Base-by-base conservation (phyloP, 2,329 filamentous ascomycete species). In the Hypoxylon sp. region DNA sequence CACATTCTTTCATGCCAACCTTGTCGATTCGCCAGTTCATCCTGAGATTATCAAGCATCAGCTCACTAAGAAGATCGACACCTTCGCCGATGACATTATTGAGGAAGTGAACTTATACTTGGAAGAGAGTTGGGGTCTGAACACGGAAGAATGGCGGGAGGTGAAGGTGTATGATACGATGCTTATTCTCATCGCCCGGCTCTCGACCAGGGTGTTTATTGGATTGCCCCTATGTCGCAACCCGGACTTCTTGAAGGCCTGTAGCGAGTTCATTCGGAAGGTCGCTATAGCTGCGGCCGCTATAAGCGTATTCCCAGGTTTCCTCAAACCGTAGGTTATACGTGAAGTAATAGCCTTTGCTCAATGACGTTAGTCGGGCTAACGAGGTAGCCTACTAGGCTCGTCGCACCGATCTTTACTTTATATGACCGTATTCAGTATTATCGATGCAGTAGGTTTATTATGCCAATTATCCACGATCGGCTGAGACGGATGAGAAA, bases 131-230 rank as follows among this genome's bases (percentile, higher is more conserved):
- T 79, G 77, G 78, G 78, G 78, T 43, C 60, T 52, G 5, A 68
- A 77, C 60, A 69, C 72, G 1, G 72, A 70, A 17, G 72, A 69
- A 9, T 79, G 77, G 78, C 72, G 67, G 21, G 78, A 80, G 43
- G 74, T 80, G 7, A 72, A 68, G 9, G 67, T 79, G 2, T 79
- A 79, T 70, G 76, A 78, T 32, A 77, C 75, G 10, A 71, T 79
- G 70, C 73, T 78, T 23, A 67, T 67, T 32, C 61, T 75, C 36
- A 70, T 79, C 34, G 67, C 76, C n/a, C 69, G 79, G 3, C 72
- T 79, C 11, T 75, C 76, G 1, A 74, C 72, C 34, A 72, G 78
- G 13, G 75, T 79, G 13, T 74, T 80, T 28, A 72, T 79, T 30
- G 78, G 79, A 0, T 55, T 68, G 23, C 72, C 75, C 21, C 67